Conservation (phyloP, 2,329 filamentous ascomycete species). For the Neonectria magnoliae region DNA sequence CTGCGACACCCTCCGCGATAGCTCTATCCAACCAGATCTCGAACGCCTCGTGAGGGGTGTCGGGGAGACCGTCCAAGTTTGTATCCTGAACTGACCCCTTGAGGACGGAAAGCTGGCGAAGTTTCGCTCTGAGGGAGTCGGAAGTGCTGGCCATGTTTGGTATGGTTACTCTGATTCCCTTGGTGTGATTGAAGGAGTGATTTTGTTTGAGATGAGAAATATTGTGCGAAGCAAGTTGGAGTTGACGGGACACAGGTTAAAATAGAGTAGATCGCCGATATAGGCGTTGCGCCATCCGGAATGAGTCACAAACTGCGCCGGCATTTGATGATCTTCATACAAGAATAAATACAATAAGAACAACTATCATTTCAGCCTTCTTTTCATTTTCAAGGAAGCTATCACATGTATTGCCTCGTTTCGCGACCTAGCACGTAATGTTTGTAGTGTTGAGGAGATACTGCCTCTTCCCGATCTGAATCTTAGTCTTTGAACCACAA, state of each 20-base stretch:
- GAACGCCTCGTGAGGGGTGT: conserved; percentile 15
- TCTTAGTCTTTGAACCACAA: too few relatives aligned
- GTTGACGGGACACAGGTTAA: not conserved
- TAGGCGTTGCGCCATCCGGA: not conserved
- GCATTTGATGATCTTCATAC: too few relatives aligned
- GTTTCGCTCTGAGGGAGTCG: not conserved
- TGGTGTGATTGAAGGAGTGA: not conserved
- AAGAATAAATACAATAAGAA: too few relatives aligned
- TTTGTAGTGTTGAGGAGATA: too few relatives aligned
- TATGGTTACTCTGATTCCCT: not conserved
- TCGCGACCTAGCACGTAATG: not conserved
- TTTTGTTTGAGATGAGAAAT: not conserved
- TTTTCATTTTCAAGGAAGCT: not conserved
- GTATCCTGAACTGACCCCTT: not conserved
- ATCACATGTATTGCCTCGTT: not conserved
- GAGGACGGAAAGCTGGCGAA: conserved; percentile 8
- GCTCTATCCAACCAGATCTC: conserved; percentile 9
- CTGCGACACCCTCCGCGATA: conserved; percentile 7
- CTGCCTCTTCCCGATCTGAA: too few relatives aligned
- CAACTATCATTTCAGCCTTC: not conserved
- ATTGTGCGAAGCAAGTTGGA: not conserved
- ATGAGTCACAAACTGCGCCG: not conserved
- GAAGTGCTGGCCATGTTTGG: not conserved
- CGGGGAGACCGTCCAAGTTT: conserved; percentile 1
- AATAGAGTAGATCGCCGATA: not conserved